Evolutionary conservation across 805 yeast species (phyloP), one percentile per base, ranked within the genome.

Genomic region (Cyberlindnera subsufficiens): DNA sequence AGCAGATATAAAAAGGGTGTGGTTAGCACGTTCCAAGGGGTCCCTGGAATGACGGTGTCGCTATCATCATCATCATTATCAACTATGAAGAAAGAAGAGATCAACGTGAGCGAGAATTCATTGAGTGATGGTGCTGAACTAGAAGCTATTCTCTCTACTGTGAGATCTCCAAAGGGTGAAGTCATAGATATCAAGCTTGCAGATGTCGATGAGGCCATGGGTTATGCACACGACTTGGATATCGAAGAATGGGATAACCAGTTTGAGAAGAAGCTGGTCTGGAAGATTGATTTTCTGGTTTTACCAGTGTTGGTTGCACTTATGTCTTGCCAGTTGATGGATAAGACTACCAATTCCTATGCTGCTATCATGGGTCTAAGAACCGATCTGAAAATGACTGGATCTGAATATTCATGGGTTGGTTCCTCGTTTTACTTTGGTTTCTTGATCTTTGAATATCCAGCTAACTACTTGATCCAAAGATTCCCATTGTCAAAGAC

Each of bases 401-500:
- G 70, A 32, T 58, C 47, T 15, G 58, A 66, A 52, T 71, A 75
- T 53, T 58, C 75, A 36, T 75, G 83, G 80, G 63, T 74, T 14
- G 77, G 83, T 10, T 69, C 82, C 1, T 68, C 78, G 5, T 80
- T 79, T 49, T 80, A 79, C 53, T 58, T 83, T 30, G 90, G 89
- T 4, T 83, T 80, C 55, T 57, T 83, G 39, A 66, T 65, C 3
- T 80, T 78, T 53, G 81, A 78, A 52, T 65, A 73, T 43, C 75
- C 80, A 3, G 69, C 74, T 3, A 59, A 67, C 17, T 54, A 64
- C 36, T 37, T 71, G 3, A 55, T 80, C 27, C 89, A 83, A 57
- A 67, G 67, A 42, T 71, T 78, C 38, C 83, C 82, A 3, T 65
- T 82, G 47, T 70, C 78, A 6, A 77, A 74, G 49, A 61, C 78